These are phyloP conservation scores for Alternaria postmessia DNA, from an alignment of 2,329 filamentous ascomycete species.

Conservation along the genomic window DNA sequence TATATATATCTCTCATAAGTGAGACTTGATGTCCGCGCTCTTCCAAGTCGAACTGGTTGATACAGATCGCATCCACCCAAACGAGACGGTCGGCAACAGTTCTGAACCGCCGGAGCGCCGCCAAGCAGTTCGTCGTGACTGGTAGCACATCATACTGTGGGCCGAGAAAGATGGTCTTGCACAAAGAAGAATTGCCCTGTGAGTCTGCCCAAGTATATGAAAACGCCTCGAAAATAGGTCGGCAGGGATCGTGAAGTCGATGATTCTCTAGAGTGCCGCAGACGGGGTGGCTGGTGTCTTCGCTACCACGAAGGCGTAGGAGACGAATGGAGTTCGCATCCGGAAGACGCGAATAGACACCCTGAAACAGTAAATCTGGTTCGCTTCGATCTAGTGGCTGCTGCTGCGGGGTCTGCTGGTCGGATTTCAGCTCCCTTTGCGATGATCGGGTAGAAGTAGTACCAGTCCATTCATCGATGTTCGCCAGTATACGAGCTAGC, in stretches of 20 bases:
- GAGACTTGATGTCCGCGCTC: background rate
- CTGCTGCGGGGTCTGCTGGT: background rate
- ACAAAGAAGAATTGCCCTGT: no score
- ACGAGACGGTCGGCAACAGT: background rate
- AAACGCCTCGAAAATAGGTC: background rate
- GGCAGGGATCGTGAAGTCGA: background rate
- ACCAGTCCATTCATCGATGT: background rate
- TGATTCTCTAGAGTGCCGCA: rapidly evolving
- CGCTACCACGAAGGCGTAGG: background rate
- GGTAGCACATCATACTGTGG: no score
- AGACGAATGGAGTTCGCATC: background rate
- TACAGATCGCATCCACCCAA: background rate
- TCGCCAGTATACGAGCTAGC: background rate
- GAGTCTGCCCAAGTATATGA: background rate
- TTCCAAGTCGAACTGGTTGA: background rate
- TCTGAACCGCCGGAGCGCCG: background rate
- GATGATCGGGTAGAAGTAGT: background rate
- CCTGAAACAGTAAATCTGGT: background rate
- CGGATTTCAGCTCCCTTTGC: background rate
- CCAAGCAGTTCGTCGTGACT: no score
- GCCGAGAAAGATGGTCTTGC: no score
- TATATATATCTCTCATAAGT: background rate
- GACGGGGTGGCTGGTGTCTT: background rate
- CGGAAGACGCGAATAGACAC: background rate
- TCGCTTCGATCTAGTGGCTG: background rate